Base-by-base conservation (phyloP, 805 yeast species). In the Torulaspora maleeae region DNA sequence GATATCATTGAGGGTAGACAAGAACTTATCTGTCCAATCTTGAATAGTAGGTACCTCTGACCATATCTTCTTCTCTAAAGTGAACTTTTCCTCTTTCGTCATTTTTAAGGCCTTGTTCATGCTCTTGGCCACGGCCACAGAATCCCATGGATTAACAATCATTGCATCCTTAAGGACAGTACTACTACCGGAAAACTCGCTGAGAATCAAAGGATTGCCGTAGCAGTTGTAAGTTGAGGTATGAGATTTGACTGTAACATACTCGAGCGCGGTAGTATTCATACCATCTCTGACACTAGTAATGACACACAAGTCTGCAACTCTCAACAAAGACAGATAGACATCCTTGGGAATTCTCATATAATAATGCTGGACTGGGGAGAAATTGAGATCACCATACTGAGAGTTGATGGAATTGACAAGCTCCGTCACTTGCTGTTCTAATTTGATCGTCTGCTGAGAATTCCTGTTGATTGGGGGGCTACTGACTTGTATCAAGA, bases 81-180 rank as follows among this genome's bases (percentile, higher is more conserved):
- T 60, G 2, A 56, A 52, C 50, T 76, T 78, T 10, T 73, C 72
- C 7, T 68, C 75, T 3, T 64, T 64, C 1, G 79, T 56, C 79
- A 86, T 73, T 17, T 64, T 55, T 16, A 93, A 73, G 40, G 89
- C 77, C 41, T 78, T 79, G 61, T 89, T 73, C 45, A 95, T 84
- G 5, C 89, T 77, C 56, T 80, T 84, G 1, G 99, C 91, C 29
- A 91, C 91, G 1, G 95, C 95, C 20, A 87, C 91, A 0, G 95
- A 76, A 68, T 93, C 98, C 96, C 97, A 93, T 6, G 99, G 99
- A 56, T 93, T 93, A 28, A 93, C 93, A 52, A 84, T 78, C 41
- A 86, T 74, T 0, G 96, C 86, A 49, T 83, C 86, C 44, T 73
- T 74, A 44, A 85, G 64, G 2, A 83, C 83, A 2, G 85, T 70